Conservation (phyloP, 1,284 basidiomycete species). For the Pholiota adiposa region DNA sequence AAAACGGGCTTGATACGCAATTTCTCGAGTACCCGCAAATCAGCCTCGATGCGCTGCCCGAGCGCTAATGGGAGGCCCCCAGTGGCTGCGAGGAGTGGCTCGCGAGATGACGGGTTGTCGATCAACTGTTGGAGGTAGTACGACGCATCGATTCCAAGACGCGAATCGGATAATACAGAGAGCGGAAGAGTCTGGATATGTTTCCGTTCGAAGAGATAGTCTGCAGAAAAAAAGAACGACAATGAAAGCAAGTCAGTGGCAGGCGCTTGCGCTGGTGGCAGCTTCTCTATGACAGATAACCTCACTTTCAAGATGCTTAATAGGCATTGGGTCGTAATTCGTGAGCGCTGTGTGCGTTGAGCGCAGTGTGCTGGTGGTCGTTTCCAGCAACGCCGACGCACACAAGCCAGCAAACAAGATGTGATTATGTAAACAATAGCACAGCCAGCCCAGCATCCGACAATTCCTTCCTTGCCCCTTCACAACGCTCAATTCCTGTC, state of each 20-base stretch:
- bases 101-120: constrained; percentile 76
- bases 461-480: not conserved
- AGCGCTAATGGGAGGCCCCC: constrained; percentile 92
- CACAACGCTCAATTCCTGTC: not conserved
- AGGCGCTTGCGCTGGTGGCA: not conserved
- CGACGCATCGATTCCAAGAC: constrained; percentile 96
- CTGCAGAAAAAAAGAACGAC: constrained; percentile 43
- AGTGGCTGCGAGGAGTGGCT: constrained; percentile 92
- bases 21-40: constrained; percentile 90
- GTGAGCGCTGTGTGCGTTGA: constrained; percentile 21
- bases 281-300: constrained; percentile 1
- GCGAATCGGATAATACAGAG: constrained; percentile 85
- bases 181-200: constrained; percentile 86
- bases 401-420: constrained; percentile 22
- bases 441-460: not conserved
- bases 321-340: constrained; percentile 38
- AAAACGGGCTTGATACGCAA: constrained; percentile 96
- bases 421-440: constrained; percentile 26
- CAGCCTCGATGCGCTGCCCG: constrained; percentile 86
- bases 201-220: constrained; percentile 86
- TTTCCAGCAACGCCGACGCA: constrained; percentile 28
- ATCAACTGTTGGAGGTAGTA: constrained; percentile 87
- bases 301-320: constrained; percentile 48
- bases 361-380: constrained; percentile 25
- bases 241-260: constrained; percentile 10